Evolutionary conservation across 768 basidiomycete genomes (phyloP).

Genomic region (Hygrophorus pudorinus): DNA sequence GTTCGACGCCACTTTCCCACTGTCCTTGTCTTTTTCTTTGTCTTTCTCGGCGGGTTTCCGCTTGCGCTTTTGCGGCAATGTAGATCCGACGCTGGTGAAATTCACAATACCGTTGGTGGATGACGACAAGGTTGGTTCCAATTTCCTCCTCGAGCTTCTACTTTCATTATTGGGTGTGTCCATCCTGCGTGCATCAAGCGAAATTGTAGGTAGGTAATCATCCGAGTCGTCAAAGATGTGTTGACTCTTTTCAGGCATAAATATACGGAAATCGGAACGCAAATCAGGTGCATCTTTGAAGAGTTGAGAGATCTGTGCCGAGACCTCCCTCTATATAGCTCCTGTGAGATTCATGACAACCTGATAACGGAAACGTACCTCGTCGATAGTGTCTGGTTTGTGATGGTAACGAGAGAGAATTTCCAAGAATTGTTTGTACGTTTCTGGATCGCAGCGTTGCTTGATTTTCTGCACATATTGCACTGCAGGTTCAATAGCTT

Average conservation of each 20-base stretch:
- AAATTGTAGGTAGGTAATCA: neutral
- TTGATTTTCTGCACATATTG: slow-evolving; percentile 97
- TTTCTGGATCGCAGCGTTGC: slow-evolving; percentile 83
- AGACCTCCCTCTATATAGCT: slow-evolving; percentile 47
- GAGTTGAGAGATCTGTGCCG: slow-evolving; percentile 53
- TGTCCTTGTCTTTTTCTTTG: slow-evolving; percentile 28
- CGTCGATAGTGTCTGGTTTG: slow-evolving; percentile 49
- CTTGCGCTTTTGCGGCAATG: slow-evolving; percentile 62
- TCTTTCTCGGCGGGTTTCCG: slow-evolving; percentile 48
- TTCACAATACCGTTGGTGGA: slow-evolving; percentile 21
- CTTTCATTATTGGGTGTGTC: slow-evolving; percentile 23
- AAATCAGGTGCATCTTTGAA: slow-evolving; percentile 74
- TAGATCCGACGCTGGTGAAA: slow-evolving; percentile 19
- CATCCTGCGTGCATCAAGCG: slow-evolving; percentile 18
- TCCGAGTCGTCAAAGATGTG: slow-evolving; percentile 35
- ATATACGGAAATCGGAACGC: slow-evolving; percentile 62
- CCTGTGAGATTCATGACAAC: slow-evolving; percentile 1
- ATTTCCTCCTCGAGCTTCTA: slow-evolving; percentile 18
- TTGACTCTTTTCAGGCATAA: slow-evolving; percentile 57
- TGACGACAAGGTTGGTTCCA: slow-evolving; percentile 36
- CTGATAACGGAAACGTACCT: slow-evolving; percentile 27
- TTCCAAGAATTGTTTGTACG: slow-evolving; percentile 71
- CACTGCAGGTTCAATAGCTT: slow-evolving; percentile 68
- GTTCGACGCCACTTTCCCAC: slow-evolving; percentile 21
- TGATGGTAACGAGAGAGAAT: slow-evolving; percentile 59